These are phyloP conservation scores for Onygena corvina DNA, from an alignment of 2,329 filamentous ascomycete species.

Conservation along the genomic window DNA sequence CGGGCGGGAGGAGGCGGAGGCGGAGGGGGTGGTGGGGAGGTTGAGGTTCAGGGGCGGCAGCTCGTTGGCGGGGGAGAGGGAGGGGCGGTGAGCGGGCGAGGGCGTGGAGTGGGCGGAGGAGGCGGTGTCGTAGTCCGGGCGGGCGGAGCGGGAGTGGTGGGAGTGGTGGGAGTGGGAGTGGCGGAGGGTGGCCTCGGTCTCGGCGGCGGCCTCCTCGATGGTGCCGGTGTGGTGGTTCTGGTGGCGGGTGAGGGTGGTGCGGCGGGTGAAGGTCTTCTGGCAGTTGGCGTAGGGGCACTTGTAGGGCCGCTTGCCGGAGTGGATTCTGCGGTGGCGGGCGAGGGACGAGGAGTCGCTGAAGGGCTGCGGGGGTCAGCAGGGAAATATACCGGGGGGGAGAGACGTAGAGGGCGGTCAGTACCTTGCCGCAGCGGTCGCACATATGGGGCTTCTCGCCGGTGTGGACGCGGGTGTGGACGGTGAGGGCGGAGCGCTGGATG, in stretches of 20 bases:
- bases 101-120: constrained; percentile 51
- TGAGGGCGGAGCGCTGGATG: constrained; percentile 89
- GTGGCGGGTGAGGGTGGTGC: constrained; percentile 87
- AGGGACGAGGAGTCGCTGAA: constrained; percentile 95
- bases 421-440: constrained; percentile 94
- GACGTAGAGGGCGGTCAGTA: constrained; percentile 35
- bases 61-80: constrained; percentile 67
- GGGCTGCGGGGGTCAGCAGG: too few relatives aligned
- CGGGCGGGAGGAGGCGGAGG: too few relatives aligned
- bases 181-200: constrained; percentile 75
- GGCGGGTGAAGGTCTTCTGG: constrained; percentile 94
- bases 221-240: constrained; percentile 94
- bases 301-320: constrained; percentile 90
- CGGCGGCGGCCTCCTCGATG: constrained; percentile 81
- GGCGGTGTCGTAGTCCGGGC: constrained; percentile 33
- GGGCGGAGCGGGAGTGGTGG: constrained; percentile 28
- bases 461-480: constrained; percentile 88
- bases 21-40: too few relatives aligned
- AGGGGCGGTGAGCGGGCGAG: constrained; percentile 68
- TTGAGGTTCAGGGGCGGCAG: constrained; percentile 58
- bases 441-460: constrained; percentile 97
- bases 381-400: constrained; percentile 9
- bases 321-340: constrained; percentile 83
- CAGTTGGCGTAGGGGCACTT: constrained; percentile 96
- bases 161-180: constrained; percentile 48